Base-by-base conservation (phyloP, 495 filamentous ascomycete genomes). In the Penicillium atrosanguineum region DNA sequence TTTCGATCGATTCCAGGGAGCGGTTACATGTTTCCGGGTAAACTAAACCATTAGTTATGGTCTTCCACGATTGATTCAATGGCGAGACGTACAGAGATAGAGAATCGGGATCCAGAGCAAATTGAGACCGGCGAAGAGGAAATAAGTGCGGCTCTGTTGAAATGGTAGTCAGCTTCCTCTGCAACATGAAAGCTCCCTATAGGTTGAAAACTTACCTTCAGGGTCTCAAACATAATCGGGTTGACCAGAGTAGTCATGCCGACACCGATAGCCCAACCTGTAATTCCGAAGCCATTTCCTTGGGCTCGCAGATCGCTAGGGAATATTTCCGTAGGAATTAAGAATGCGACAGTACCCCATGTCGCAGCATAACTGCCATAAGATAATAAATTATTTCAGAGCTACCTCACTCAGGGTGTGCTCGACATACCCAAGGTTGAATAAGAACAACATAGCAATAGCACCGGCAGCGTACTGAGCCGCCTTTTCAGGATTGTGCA, bases 21-120 rank as follows among this genome's bases (percentile, higher is more conserved):
- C 81, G 74, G 44, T 79, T 77, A 2, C 75, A 68, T 2, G 81
- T 84, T 63, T 86, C 83, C 0, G 82, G 82, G 57, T 79, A 84
- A 61, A 85, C 65, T 68, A n/a, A 42, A 14, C 31, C 16, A 38
- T 60, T 56, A 62, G 51, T 0, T 20, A 3, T 25, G 16, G 18
- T 12, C 3, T 11, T 21, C 15, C 26, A 20, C 1, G 9, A 16
- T 14, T 1, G 6, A 25, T 15, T 6, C 11, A 11, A 34, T 8
- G 8, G 11, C 29, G n/a, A 38, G 38, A 50, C 63, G n/a, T 52
- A 68, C 65, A 77, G 55, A 79, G 68, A 43, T 73, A 80, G 20
- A 80, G 68, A 18, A 72, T 75, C 11, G 80, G 78, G 14, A 79
- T 68, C 73, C 78, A 83, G 7, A 52, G 19, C 8, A 52, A 21